Evolutionary conservation across 345 rosid genomes (phyloP).

Genomic region (Eutrema japonicum): DNA sequence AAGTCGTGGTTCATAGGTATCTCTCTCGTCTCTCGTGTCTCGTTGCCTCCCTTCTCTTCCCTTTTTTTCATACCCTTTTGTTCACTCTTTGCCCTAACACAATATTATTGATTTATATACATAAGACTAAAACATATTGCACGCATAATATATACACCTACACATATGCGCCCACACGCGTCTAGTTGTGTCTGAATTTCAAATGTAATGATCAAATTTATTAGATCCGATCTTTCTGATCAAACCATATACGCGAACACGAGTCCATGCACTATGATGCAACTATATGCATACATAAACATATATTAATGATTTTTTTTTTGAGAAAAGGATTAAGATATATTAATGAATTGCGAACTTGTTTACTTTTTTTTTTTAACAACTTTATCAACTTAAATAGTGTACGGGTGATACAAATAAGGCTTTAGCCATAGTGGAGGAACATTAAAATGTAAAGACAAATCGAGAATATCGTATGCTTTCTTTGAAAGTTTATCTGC

Average conservation of each 20-base stretch:
- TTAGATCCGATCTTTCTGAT: conserved; percentile 34
- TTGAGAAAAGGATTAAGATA: no score
- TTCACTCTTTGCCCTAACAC: conserved; percentile 43
- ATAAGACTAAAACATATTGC: conserved; percentile 22
- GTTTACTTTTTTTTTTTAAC: no score
- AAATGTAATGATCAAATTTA: conserved; percentile 33
- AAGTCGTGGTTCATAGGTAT: conserved; percentile 39
- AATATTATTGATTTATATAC: conserved; percentile 30
- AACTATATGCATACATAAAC: not conserved
- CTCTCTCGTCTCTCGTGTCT: conserved; percentile 42
- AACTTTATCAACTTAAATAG: no score
- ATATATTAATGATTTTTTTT: not conserved
- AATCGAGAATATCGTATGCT: no score
- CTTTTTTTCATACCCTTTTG: conserved; percentile 35
- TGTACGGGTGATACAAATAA: no score
- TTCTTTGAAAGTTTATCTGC: no score
- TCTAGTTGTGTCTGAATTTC: conserved; percentile 34
- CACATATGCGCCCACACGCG: not conserved
- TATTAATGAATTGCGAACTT: no score
- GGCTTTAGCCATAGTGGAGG: no score
- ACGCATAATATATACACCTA: conserved; percentile 24
- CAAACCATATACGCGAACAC: conserved; percentile 1
- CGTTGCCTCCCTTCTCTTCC: conserved; percentile 37
- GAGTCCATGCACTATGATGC: conserved; percentile 8
- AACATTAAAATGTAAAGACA: no score